Evolutionary conservation across 2,329 filamentous ascomycete species (phyloP).

Genomic region (Pseudopyrenochaeta lycopersici): DNA sequence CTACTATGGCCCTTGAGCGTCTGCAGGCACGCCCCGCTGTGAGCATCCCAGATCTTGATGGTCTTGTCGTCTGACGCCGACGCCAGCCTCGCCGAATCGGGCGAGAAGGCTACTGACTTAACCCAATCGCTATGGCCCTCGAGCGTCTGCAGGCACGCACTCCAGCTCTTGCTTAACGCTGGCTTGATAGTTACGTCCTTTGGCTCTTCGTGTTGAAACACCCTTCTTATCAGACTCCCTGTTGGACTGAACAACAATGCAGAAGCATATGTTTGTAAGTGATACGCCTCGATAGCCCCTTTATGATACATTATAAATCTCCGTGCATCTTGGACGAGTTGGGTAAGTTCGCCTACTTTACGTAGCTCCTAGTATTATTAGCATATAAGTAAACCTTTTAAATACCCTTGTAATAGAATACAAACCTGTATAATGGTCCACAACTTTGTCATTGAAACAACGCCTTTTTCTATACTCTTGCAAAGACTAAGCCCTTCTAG

Average conservation of each 20-base stretch:
- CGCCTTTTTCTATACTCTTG: constrained; percentile 7
- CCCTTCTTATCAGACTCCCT: constrained; percentile 16
- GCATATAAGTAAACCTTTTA: too few relatives aligned
- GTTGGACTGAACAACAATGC: too few relatives aligned
- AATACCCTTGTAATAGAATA: background rate
- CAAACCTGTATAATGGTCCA: constrained; percentile 5
- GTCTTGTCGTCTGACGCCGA: constrained; percentile 12
- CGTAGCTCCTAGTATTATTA: too few relatives aligned
- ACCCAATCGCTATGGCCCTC: constrained; percentile 21
- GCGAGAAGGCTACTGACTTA: constrained; percentile 28
- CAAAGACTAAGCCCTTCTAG: too few relatives aligned
- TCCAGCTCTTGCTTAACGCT: constrained; percentile 10
- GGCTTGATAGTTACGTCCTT: constrained; percentile 17
- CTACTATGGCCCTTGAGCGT: constrained; percentile 24
- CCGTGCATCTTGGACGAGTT: background rate
- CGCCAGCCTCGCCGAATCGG: constrained; percentile 21
- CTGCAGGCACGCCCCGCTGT: too few relatives aligned
- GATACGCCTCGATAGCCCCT: constrained; percentile 21
- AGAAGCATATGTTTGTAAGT: constrained; percentile 37
- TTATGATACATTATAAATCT: background rate
- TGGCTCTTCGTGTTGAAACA: constrained; percentile 25
- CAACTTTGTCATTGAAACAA: constrained; percentile 13
- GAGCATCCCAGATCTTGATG: too few relatives aligned
- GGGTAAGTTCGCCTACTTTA: background rate
- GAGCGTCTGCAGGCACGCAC: constrained; percentile 15